Evolutionary conservation across 495 filamentous ascomycete genomes (phyloP).

Genomic region (Letharia lupina): DNA sequence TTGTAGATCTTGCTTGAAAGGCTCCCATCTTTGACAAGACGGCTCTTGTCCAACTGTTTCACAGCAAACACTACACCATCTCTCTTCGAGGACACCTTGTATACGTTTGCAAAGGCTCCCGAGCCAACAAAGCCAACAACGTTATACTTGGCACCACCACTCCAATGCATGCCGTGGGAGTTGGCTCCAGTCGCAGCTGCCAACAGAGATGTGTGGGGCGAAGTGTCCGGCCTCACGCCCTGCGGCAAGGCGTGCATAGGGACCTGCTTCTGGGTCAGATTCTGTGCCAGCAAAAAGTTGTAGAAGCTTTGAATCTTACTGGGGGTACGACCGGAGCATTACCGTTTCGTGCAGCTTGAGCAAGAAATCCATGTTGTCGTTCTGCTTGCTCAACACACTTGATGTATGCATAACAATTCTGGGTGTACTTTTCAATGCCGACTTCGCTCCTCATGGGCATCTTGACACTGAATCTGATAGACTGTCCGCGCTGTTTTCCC

Average conservation of each 20-base stretch:
- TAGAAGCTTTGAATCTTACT: neutral
- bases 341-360: conserved; percentile 5
- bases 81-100: conserved; percentile 70
- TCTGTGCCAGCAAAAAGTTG: neutral
- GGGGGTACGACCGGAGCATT: conserved; percentile 5
- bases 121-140: conserved; percentile 72
- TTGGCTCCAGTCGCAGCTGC: conserved; percentile 31
- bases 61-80: conserved; percentile 76
- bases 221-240: neutral
- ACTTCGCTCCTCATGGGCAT: conserved; percentile 62
- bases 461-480: conserved; percentile 72
- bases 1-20: conserved; percentile 82
- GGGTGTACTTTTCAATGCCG: conserved; percentile 44
- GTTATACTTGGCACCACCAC: conserved; percentile 75
- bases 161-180: conserved; percentile 61
- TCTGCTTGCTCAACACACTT: conserved; percentile 23
- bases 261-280: conserved; percentile 3
- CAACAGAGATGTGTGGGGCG: conserved; percentile 16
- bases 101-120: conserved; percentile 88
- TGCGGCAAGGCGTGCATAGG: conserved; percentile 4
- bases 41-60: conserved; percentile 83
- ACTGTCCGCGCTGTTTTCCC: conserved; percentile 34
- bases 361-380: conserved; percentile 17
- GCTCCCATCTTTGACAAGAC: conserved; percentile 80
- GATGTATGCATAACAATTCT: conserved; percentile 51